Evolutionary conservation across 305 asterid genomes (phyloP).

Genomic region (Solanum hybrid): DNA sequence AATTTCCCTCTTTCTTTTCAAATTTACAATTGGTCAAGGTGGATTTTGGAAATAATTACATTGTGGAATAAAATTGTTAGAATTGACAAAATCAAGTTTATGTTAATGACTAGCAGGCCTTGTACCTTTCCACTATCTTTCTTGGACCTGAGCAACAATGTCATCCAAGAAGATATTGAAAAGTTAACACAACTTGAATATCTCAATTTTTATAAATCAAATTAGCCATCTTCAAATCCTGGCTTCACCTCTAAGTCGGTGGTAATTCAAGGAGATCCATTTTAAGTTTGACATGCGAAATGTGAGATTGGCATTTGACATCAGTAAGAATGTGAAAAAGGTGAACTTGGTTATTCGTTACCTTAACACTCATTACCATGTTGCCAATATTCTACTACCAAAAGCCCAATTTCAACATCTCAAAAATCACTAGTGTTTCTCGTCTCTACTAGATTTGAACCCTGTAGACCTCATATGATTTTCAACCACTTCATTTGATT

Average conservation of each 20-base stretch:
- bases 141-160: constrained; percentile 42
- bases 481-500: not conserved
- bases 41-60: not conserved
- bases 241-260: not conserved
- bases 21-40: not conserved
- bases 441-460: not conserved
- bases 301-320: not conserved
- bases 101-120: not conserved
- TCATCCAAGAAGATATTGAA: constrained; percentile 39
- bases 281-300: not conserved
- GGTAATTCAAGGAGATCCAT: not conserved
- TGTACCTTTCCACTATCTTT: not conserved
- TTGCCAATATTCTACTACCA: not conserved
- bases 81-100: not conserved
- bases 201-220: not conserved
- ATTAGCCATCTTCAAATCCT: not conserved
- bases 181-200: constrained; percentile 11
- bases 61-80: not conserved
- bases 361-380: not conserved
- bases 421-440: not conserved
- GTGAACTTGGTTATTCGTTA: not conserved
- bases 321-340: not conserved
- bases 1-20: not conserved
- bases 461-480: not conserved
- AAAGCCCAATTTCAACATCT: not conserved